A percentile compares a stretch with the other conserved stretches of the same genome.
Evolutionary conservation across 2,329 filamentous ascomycete genomes (phyloP).

Genomic region (Aureobasidium sp.): DNA sequence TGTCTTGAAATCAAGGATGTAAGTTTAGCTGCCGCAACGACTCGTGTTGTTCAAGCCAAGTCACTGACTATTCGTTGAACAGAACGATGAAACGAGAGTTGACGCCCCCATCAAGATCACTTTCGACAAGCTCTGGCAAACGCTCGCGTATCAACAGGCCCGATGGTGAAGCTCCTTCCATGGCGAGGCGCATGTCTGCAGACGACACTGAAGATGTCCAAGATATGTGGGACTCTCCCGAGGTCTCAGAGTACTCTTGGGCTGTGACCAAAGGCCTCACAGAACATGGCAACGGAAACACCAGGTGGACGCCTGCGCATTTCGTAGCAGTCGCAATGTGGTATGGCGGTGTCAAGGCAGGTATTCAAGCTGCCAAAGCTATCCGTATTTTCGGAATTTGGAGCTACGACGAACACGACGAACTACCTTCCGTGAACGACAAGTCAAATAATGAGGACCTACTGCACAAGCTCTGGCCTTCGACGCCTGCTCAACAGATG

Average conservation of each 20-base stretch:
- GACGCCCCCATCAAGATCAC: neutral
- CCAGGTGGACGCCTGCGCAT: neutral
- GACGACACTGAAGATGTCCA: neutral
- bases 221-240: neutral
- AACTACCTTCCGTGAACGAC: neutral
- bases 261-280: neutral
- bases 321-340: neutral
- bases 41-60: neutral
- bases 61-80: neutral
- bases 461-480: neutral
- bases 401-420: neutral
- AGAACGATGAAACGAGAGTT: neutral
- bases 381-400: neutral
- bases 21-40: neutral
- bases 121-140: neutral
- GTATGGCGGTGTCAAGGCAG: neutral
- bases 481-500: neutral
- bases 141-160: neutral
- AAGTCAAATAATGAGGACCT: neutral
- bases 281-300: neutral
- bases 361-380: neutral
- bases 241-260: neutral
- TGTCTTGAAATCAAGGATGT: neutral
- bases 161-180: neutral
- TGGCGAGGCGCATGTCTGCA: neutral